Conservation (phyloP, 805 yeast species). For the Dipodascopsis uninucleata region DNA sequence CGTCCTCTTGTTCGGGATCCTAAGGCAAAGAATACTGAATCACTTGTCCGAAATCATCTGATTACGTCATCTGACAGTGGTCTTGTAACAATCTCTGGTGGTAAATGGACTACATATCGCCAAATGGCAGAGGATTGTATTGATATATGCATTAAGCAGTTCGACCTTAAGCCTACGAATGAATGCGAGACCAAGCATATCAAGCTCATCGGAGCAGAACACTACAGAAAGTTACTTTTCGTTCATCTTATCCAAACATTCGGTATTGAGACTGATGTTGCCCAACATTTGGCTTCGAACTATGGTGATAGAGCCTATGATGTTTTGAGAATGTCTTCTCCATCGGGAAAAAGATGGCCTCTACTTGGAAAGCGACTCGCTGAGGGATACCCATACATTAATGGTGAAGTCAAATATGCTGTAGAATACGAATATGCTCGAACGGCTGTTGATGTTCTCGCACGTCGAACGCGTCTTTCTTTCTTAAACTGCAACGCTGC, state of each 20-base stretch:
- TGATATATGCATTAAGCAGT: constrained; percentile 57
- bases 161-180: constrained; percentile 42
- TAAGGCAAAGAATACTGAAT: constrained; percentile 64
- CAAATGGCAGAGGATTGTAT: constrained; percentile 97
- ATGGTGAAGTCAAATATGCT: constrained; percentile 81
- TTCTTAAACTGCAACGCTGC: constrained; percentile 88
- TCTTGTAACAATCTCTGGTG: constrained; percentile 87
- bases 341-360: constrained; percentile 33
- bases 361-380: constrained; percentile 36
- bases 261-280: constrained; percentile 65
- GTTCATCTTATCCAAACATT: constrained; percentile 79
- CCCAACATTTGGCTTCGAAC: constrained; percentile 77
- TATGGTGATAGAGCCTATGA: constrained; percentile 79
- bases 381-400: constrained; percentile 79
- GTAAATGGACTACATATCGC: constrained; percentile 98
- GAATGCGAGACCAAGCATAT: constrained; percentile 46
- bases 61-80: constrained; percentile 69
- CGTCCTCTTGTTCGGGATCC: constrained; percentile 87
- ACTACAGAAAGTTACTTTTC: constrained; percentile 67
- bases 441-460: constrained; percentile 84
- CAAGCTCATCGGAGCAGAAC: constrained; percentile 75
- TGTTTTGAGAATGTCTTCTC: constrained; percentile 56
- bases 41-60: constrained; percentile 85
- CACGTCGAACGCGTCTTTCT: constrained; percentile 90
- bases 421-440: constrained; percentile 79